phyloP scores from a whole-genome alignment of 2,329 filamentous ascomycete species.

The Trematosphaeria pertusa region DNA sequence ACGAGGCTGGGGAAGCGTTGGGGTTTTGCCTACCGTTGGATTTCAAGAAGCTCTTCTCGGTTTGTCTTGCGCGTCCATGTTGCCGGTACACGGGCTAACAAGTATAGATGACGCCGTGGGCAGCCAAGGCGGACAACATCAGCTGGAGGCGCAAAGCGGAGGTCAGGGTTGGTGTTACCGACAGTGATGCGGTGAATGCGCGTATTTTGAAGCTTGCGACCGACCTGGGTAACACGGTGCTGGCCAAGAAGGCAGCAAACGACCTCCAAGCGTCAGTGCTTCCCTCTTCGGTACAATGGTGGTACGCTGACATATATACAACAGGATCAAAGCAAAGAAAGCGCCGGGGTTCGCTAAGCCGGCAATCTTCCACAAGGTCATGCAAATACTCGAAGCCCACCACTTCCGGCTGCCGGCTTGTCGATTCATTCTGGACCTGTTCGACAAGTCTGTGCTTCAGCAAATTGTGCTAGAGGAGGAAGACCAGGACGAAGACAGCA shows the following conservation, averaged over 20 bases:
- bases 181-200: constrained; percentile 68
- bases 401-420: constrained; percentile 88
- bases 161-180: constrained; percentile 65
- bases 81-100: constrained; percentile 20
- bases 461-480: constrained; percentile 83
- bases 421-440: constrained; percentile 90
- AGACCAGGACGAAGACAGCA: constrained; percentile 47
- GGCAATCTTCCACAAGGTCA: constrained; percentile 81
- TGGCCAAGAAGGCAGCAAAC: constrained; percentile 84
- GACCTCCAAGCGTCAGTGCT: constrained; percentile 70
- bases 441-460: constrained; percentile 87
- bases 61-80: constrained; percentile 42
- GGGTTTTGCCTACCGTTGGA: constrained; percentile 87
- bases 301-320: constrained; percentile 20
- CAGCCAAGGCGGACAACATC: constrained; percentile 35
- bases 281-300: neutral
- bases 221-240: constrained; percentile 90
- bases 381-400: constrained; percentile 85
- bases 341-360: constrained; percentile 77
- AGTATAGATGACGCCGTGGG: constrained; percentile 49
- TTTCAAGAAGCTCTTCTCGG: constrained; percentile 78
- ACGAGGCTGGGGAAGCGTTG: constrained; percentile 79
- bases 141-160: constrained; percentile 41
- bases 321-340: constrained; percentile 76
- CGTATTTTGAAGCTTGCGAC: constrained; percentile 85